Evolutionary conservation across 2,329 filamentous ascomycete genomes (phyloP).

Genomic region (Nemania sp.): DNA sequence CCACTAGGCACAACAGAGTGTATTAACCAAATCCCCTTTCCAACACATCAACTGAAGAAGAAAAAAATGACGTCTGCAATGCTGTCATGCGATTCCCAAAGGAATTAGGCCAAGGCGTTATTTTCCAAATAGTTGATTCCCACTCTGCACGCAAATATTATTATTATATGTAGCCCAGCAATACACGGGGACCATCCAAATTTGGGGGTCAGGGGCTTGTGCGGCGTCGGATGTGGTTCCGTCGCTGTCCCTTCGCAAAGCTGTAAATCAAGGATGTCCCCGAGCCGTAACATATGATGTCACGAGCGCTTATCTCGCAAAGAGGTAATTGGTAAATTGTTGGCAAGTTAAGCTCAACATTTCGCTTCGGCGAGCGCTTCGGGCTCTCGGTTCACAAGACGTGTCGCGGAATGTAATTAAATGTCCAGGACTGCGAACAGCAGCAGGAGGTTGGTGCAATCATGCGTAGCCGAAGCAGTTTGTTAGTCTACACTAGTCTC

Average conservation of each 20-base stretch:
- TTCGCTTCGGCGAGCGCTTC: background rate
- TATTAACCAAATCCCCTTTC: too few relatives aligned
- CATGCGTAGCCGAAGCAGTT: too few relatives aligned
- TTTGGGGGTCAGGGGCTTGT: conserved; percentile 23
- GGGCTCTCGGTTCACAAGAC: background rate
- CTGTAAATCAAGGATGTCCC: conserved; percentile 4
- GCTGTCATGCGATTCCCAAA: background rate
- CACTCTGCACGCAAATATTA: background rate
- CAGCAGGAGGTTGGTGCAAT: too few relatives aligned
- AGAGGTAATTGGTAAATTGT: background rate
- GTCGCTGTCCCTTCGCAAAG: conserved; percentile 8
- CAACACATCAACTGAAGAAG: too few relatives aligned
- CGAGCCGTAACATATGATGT: conserved; percentile 6
- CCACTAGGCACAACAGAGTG: too few relatives aligned
- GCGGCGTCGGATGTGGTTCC: conserved; percentile 16
- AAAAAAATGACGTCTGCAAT: background rate
- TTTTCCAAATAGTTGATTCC: conserved; percentile 2
- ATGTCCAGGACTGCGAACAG: too few relatives aligned
- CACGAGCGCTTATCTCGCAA: background rate
- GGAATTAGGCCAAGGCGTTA: background rate
- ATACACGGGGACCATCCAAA: background rate
- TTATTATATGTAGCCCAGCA: background rate
- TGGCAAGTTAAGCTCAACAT: background rate
- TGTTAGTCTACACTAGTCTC: too few relatives aligned
- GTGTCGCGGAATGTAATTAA: too few relatives aligned